Base-by-base conservation (phyloP, 768 basidiomycete species). In the Trametes sanguinea region DNA sequence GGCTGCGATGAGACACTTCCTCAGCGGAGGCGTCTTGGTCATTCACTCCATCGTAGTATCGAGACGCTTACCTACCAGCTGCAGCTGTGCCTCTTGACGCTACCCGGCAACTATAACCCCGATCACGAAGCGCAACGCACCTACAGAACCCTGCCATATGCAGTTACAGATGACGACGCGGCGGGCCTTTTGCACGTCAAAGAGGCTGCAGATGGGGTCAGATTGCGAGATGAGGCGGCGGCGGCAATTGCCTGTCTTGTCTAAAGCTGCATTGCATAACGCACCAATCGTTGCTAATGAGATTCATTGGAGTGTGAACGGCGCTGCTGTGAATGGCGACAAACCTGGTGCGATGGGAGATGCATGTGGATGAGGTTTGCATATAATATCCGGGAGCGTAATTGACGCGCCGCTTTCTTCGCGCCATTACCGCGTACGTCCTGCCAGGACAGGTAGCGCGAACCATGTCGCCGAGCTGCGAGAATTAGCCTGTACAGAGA, bases 71-170 rank as follows among this genome's bases (percentile, higher is more conserved):
- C 35, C 35, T 11, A 37, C 6, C 35, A 37, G 11, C 35, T 37
- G 35, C 35, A 37, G 22, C 22, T 22, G 33, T 40, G 10, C 52
- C 22, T 7, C 4, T 14, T 6, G 39, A 30, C 27, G 30, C 22
- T 10, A 16, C 11, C 54, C 54, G 54, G 54, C 30, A 11, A 2
- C 30, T 13, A 11, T 13, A 27, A n/a, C 54, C 16, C 54, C 54
- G 54, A 43, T 13, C 33, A 22, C 45, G 54, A 22, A n/a, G 42
- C 44, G 54, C 54, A 32, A 56, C 32, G 44, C 54, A 46, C 45
- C 5, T 32, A 11, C 32, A 32, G 54, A 56, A 56, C 44, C 45
- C 32, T 30, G 32, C 42, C 54, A 17, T 16, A 27, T 30, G 47
- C 47, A 13, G 22, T 32, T 22, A 13, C 6, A 52, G 51, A 53